Evolutionary conservation across 805 yeast genomes (phyloP).

Genomic region (Debaryomyces tyrocola): DNA sequence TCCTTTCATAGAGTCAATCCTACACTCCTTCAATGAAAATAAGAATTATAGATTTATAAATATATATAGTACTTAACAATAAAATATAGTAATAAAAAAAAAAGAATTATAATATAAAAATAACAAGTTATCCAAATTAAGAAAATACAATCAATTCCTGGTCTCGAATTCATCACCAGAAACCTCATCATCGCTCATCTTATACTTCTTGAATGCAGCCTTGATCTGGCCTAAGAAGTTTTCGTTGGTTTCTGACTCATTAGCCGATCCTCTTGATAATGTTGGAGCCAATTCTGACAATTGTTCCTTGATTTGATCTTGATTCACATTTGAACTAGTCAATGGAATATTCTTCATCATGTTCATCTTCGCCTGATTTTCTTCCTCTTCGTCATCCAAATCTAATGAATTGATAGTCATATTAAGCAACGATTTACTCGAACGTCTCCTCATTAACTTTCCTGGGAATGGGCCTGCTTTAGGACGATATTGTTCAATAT

Average conservation of each 20-base stretch:
- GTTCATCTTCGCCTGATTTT: constrained; percentile 14
- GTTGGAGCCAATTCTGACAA: constrained; percentile 17
- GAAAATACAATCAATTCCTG: constrained; percentile 10
- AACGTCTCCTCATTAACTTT: constrained; percentile 60
- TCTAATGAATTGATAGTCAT: constrained; percentile 68
- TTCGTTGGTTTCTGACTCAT: constrained; percentile 30
- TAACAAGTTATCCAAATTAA: background rate
- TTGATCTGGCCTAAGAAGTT: constrained; percentile 36
- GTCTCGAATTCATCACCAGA: constrained; percentile 63
- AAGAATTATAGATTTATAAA: background rate
- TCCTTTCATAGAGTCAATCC: no score
- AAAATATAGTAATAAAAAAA: background rate
- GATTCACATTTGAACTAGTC: constrained; percentile 20
- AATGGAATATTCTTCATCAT: constrained; percentile 16
- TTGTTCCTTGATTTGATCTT: constrained; percentile 14
- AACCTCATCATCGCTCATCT: constrained; percentile 36
- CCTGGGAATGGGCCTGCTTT: constrained; percentile 52
- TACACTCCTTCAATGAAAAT: no score
- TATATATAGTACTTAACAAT: background rate
- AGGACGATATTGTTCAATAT: constrained; percentile 43
- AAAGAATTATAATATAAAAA: background rate
- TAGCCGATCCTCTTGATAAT: constrained; percentile 22
- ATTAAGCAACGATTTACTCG: constrained; percentile 71
- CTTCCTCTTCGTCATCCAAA: constrained; percentile 59
- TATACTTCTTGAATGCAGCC: constrained; percentile 35